phyloP scores from a whole-genome alignment of 2,329 filamentous ascomycete genomes.

The Aspergillus aculeatinus region DNA sequence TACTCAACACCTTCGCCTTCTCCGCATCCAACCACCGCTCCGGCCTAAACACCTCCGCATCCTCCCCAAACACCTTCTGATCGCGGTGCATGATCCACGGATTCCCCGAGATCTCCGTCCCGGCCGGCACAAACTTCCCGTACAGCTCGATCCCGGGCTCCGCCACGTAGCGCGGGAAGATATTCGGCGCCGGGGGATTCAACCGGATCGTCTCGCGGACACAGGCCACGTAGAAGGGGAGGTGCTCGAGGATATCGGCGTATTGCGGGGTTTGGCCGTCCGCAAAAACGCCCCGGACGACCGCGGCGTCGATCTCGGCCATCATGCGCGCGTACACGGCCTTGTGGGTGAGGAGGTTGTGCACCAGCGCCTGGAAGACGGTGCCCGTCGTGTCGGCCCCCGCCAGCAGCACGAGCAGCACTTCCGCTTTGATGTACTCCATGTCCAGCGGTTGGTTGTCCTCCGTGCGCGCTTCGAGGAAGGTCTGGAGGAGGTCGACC shows the following conservation, averaged over 20 bases:
- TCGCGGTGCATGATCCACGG: conserved; percentile 51
- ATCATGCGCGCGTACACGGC: conserved; percentile 49
- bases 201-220: conserved; percentile 54
- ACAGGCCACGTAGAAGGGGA: conserved; percentile 52
- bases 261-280: conserved; percentile 39
- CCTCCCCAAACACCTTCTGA: conserved; percentile 40
- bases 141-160: conserved; percentile 40
- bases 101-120: conserved; percentile 49
- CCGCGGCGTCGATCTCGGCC: conserved; percentile 46
- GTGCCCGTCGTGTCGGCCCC: conserved; percentile 56
- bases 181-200: conserved; percentile 52
- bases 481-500: conserved; percentile 56
- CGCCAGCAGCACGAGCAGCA: conserved; percentile 53
- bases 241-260: conserved; percentile 43
- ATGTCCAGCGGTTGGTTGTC: conserved; percentile 49
- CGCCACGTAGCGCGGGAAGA: conserved; percentile 50
- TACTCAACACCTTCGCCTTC: conserved; percentile 44
- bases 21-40: conserved; percentile 44
- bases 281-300: conserved; percentile 30
- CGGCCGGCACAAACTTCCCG: conserved; percentile 41
- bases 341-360: conserved; percentile 42
- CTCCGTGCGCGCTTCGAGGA: conserved; percentile 46
- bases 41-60: conserved; percentile 43
- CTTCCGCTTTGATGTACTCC: conserved; percentile 55
- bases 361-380: conserved; percentile 50